These are phyloP conservation scores for Rosa multiflora DNA, from an alignment of 306 rosid species.

Conservation along the genomic window DNA sequence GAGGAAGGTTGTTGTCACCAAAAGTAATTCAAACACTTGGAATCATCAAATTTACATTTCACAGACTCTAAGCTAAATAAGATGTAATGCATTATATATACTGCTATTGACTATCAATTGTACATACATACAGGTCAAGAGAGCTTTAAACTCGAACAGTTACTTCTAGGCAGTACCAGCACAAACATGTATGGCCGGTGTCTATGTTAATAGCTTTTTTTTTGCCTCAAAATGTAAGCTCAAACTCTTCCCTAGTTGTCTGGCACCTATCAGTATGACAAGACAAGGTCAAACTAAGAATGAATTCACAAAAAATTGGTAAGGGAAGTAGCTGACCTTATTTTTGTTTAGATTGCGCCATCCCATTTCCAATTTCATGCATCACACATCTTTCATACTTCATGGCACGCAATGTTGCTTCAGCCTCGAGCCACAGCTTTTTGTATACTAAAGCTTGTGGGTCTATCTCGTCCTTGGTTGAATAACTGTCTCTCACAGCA, in stretches of 20 bases:
- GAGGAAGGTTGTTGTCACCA: neutral
- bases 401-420: conserved; percentile 51
- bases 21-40: neutral
- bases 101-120: neutral
- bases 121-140: neutral
- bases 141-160: conserved; percentile 3
- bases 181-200: neutral
- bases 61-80: neutral
- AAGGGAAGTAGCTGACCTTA: conserved; percentile 34
- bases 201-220: conserved; percentile 9
- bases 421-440: conserved; percentile 66
- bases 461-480: conserved; percentile 39
- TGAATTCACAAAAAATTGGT: neutral
- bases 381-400: conserved; percentile 43
- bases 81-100: neutral
- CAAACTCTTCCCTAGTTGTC: neutral
- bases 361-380: conserved; percentile 43
- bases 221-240: neutral
- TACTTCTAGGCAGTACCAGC: neutral
- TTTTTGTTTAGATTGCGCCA: conserved; percentile 33
- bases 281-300: conserved; percentile 9
- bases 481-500: conserved; percentile 33
- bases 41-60: neutral
- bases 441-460: conserved; percentile 44
- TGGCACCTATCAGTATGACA: conserved; percentile 11